These are phyloP conservation scores for Phytophthora sansomeana DNA, from an alignment of 352 stramenopile species.

Conservation along the genomic window DNA sequence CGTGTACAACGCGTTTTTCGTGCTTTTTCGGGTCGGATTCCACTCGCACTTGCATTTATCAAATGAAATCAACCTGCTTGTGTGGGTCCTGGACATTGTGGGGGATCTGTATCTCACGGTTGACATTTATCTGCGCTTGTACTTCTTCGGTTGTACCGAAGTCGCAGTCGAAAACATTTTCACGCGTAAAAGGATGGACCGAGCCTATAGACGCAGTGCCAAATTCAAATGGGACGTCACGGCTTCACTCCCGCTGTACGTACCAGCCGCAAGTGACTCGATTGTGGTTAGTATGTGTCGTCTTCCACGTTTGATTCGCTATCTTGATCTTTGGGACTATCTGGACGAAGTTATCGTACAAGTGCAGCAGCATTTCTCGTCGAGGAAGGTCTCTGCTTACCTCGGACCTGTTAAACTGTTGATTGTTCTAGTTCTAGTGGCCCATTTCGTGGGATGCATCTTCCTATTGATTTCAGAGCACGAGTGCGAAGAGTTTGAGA, in stretches of 20 bases:
- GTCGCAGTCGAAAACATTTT: slow-evolving; percentile 55
- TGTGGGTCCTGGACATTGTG: slow-evolving; percentile 53
- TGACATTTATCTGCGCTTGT: slow-evolving; percentile 78
- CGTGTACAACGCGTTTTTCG: slow-evolving; percentile 70
- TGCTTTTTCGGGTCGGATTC: slow-evolving; percentile 80
- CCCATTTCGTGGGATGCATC: slow-evolving; percentile 70
- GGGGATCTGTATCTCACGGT: slow-evolving; percentile 59
- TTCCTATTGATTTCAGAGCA: slow-evolving; percentile 77
- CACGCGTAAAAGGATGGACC: slow-evolving; percentile 41
- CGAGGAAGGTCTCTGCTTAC: slow-evolving; percentile 73
- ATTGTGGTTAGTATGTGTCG: slow-evolving; percentile 56
- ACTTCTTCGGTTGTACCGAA: slow-evolving; percentile 64
- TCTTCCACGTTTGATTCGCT: slow-evolving; percentile 64
- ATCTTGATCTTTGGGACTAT: slow-evolving; percentile 57
- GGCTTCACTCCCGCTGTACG: slow-evolving; percentile 65
- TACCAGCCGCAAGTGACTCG: slow-evolving; percentile 16
- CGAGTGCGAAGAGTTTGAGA: slow-evolving; percentile 46
- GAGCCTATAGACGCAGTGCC: slow-evolving; percentile 44
- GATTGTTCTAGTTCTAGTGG: slow-evolving; percentile 67
- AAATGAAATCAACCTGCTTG: slow-evolving; percentile 6
- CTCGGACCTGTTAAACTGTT: slow-evolving; percentile 72
- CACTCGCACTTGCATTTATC: slow-evolving; percentile 56
- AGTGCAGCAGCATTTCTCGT: slow-evolving; percentile 69
- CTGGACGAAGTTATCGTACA: slow-evolving; percentile 74
- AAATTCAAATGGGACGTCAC: slow-evolving; percentile 63